Conservation (phyloP, 805 yeast genomes). For the Candida lessepsii region DNA sequence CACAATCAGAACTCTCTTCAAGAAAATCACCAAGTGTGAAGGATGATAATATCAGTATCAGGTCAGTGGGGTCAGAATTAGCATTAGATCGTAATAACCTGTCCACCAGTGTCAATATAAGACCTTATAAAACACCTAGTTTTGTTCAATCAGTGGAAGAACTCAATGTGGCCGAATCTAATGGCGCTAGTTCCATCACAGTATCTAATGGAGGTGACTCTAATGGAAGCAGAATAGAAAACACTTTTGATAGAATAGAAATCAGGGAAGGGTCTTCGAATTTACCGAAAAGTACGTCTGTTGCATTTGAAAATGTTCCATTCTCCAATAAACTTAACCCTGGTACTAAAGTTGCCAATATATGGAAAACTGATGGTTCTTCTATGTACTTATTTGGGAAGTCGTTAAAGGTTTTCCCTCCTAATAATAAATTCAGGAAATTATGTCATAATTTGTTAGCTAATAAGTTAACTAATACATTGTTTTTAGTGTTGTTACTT, state of each 20-base stretch:
- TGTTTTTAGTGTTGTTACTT: constrained; percentile 42
- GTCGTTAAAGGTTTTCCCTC: constrained; percentile 31
- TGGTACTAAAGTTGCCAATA: constrained; percentile 1
- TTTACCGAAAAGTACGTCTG: constrained; percentile 3
- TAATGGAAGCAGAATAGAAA: too few species aligned
- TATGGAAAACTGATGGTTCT: constrained; percentile 11
- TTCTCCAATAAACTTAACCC: constrained; percentile 9
- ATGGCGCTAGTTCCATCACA: not conserved
- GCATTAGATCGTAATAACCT: constrained; percentile 1
- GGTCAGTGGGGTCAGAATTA: constrained; percentile 7
- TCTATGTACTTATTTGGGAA: constrained; percentile 34
- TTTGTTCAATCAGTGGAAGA: constrained; percentile 13
- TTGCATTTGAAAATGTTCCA: constrained; percentile 14
- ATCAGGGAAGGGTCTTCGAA: not conserved
- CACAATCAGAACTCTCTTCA: constrained; percentile 3
- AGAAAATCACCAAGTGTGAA: constrained; percentile 6
- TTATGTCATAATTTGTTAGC: constrained; percentile 29
- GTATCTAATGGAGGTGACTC: too few species aligned
- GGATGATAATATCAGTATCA: not conserved
- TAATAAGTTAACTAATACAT: constrained; percentile 28
- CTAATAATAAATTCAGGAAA: constrained; percentile 29
- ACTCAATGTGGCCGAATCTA: not conserved
- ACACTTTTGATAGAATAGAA: not conserved
- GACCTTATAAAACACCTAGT: constrained; percentile 5
- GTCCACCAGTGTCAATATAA: constrained; percentile 8